Base-by-base conservation (phyloP, 768 basidiomycete species). In the Brasilioporus rufonigricans region DNA sequence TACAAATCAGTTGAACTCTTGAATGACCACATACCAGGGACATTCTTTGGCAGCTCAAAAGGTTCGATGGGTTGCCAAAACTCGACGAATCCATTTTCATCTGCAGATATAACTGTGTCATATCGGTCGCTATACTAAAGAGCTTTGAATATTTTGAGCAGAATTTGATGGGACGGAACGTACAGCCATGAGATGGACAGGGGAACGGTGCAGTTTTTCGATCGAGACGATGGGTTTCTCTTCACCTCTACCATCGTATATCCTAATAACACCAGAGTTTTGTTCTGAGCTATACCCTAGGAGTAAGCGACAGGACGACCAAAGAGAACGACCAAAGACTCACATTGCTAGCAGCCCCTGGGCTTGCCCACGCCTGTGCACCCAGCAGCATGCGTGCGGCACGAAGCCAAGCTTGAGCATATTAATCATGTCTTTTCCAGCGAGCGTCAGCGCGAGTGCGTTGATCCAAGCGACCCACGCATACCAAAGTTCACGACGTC, bases 401-500 rank as follows among this genome's bases (percentile, higher is more conserved):
- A 77, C 81, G 67, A 84, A 98, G 2, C 83, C 88, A 47, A 99
- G 78, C 67, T 93, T 91, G 57, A 99, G 82, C 72, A 98, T 97
- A 70, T 97, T 98, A 65, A 98, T 98, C 96, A 98, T 98, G 70
- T 99, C 96, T 98, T 36, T 50, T 46, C 48, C 48, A 5, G 4
- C 45, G 18, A 35, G 32, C 43, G 35, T 43, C 40, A 19, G 19
- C 32, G 26, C n/a, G 39, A n/a, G 21, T 24, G 21, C 9, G 27
- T 14, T 41, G 29, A 16, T n/a, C 47, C 33, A 19, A 53, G 21
- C 19, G 29, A 41, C 49, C n/a, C 11, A 56, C 41, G 68, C 89
- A 46, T 62, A 97, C 96, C 97, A 69, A 98, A 98, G 73, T 98
- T 98, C 56, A 97, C 82, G 2, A 99, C 93, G 67, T 99, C 97